A percentile compares a stretch with the other conserved stretches of the same genome.
Evolutionary conservation across 2,329 filamentous ascomycete genomes (phyloP).

Genomic region (Colletotrichum truncatum): DNA sequence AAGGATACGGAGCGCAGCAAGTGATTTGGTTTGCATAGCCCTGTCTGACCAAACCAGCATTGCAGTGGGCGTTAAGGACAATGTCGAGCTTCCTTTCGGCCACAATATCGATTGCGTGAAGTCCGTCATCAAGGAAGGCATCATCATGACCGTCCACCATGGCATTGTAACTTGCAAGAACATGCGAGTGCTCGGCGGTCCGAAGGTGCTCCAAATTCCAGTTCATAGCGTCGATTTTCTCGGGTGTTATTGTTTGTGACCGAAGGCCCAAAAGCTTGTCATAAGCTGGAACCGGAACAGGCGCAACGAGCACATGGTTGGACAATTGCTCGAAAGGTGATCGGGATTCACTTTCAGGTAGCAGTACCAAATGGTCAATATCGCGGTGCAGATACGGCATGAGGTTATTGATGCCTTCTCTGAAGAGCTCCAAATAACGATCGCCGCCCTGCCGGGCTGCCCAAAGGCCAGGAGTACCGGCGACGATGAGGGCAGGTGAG

Average conservation of each 20-base stretch:
- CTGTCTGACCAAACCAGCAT: slow-evolving; percentile 42
- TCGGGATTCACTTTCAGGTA: slow-evolving; percentile 16
- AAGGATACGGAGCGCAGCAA: slow-evolving; percentile 60
- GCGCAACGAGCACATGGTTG: slow-evolving; percentile 44
- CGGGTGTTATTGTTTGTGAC: slow-evolving; percentile 53
- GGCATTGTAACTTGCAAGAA: slow-evolving; percentile 59
- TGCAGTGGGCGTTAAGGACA: slow-evolving; percentile 64
- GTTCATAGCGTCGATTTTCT: slow-evolving; percentile 62
- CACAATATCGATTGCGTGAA: slow-evolving; percentile 54
- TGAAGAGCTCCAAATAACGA: slow-evolving; percentile 54
- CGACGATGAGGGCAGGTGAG: slow-evolving; percentile 55
- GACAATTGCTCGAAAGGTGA: slow-evolving; percentile 22
- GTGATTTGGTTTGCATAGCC: slow-evolving; percentile 58
- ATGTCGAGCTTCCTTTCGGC: slow-evolving; percentile 55
- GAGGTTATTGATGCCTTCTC: slow-evolving; percentile 54
- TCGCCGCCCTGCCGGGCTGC: slow-evolving; percentile 60
- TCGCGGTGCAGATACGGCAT: slow-evolving; percentile 44
- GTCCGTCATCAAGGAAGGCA: slow-evolving; percentile 52
- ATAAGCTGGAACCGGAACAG: slow-evolving; percentile 55
- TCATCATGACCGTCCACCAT: slow-evolving; percentile 59
- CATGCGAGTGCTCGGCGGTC: slow-evolving; percentile 47
- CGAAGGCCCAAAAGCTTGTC: slow-evolving; percentile 50
- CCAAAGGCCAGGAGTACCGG: slow-evolving; percentile 65
- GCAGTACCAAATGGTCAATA: slow-evolving; percentile 33
- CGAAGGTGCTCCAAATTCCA: slow-evolving; percentile 55